Evolutionary conservation across 2,329 filamentous ascomycete genomes (phyloP).

Genomic region (Curvularia lunata): DNA sequence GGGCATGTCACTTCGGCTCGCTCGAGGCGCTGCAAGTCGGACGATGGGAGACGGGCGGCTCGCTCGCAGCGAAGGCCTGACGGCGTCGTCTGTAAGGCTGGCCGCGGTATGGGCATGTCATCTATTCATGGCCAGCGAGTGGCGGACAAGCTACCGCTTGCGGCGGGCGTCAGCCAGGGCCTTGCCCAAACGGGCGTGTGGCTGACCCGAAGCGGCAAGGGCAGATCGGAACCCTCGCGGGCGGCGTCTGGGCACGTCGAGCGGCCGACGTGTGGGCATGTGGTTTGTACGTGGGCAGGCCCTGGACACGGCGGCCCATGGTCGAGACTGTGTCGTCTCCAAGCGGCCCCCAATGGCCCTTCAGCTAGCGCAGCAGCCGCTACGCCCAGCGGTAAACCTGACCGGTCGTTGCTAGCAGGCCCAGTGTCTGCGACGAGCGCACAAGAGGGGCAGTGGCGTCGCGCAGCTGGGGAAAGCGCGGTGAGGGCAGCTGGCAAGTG

Average conservation of each 20-base stretch:
- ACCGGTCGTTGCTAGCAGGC: neutral
- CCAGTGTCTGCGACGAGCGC: neutral
- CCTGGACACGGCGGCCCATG: neutral
- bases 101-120: neutral
- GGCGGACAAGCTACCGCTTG: neutral
- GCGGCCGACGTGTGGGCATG: neutral
- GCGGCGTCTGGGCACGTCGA: neutral
- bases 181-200: neutral
- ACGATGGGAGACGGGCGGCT: neutral
- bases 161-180: slow-evolving; percentile 14
- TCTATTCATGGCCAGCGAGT: slow-evolving; percentile 7
- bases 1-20: slow-evolving; percentile 3
- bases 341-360: no score
- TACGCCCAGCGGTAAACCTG: neutral
- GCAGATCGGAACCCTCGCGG: neutral
- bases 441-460: neutral
- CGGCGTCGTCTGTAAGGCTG: neutral
- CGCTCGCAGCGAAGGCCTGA: slow-evolving; percentile 1
- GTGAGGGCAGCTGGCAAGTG: slow-evolving; percentile 6
- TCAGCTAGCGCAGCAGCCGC: slow-evolving; percentile 3
- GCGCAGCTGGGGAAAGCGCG: slow-evolving; percentile 3
- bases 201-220: slow-evolving; percentile 10
- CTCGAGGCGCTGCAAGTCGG: slow-evolving; percentile 2
- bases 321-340: neutral
- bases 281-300: neutral